Percentiles rank a stretch among this genome's conserved stretches.
Evolutionary conservation across 768 basidiomycete species (phyloP).

Genomic region (Serendipita sp.): DNA sequence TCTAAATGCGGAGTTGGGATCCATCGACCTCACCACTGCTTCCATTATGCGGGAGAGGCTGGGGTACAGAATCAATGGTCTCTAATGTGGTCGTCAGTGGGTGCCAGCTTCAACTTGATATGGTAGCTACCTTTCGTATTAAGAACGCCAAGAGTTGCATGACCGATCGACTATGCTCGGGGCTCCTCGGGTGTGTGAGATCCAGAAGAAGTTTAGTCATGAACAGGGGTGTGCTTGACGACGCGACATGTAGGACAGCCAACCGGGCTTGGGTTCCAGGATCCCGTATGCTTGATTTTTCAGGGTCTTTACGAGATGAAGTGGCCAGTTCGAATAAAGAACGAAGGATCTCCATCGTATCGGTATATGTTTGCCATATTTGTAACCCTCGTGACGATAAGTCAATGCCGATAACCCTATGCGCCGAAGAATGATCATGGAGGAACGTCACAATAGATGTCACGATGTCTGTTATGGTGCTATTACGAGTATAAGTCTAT

Average conservation of each 20-base stretch:
- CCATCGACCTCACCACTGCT: conserved; percentile 89
- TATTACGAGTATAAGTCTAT: conserved; percentile 17
- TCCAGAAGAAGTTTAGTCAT: conserved; percentile 89
- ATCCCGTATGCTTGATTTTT: conserved; percentile 37
- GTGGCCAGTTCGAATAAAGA: conserved; percentile 72
- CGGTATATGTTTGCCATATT: conserved; percentile 88
- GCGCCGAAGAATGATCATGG: conserved; percentile 49
- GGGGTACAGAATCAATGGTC: conserved; percentile 69
- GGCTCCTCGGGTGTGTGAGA: conserved; percentile 52
- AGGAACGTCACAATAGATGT: conserved; percentile 68
- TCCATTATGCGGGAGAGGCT: conserved; percentile 78
- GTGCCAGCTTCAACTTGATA: not conserved
- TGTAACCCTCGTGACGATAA: conserved; percentile 81
- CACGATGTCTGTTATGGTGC: conserved; percentile 68
- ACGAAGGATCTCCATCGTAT: conserved; percentile 76
- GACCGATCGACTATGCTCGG: conserved; percentile 70
- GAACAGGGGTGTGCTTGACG: conserved; percentile 70
- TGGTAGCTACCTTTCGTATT: conserved; percentile 50
- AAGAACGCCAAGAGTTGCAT: conserved; percentile 89
- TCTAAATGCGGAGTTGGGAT: conserved; percentile 65
- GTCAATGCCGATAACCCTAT: conserved; percentile 68
- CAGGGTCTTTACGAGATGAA: conserved; percentile 48
- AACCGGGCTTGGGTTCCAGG: conserved; percentile 61
- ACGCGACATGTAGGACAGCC: conserved; percentile 74
- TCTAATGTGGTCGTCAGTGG: conserved; percentile 27